Evolutionary conservation across 108 stramenopile species (phyloP).

Genomic region (Pseudonitzschia delicatissima): DNA sequence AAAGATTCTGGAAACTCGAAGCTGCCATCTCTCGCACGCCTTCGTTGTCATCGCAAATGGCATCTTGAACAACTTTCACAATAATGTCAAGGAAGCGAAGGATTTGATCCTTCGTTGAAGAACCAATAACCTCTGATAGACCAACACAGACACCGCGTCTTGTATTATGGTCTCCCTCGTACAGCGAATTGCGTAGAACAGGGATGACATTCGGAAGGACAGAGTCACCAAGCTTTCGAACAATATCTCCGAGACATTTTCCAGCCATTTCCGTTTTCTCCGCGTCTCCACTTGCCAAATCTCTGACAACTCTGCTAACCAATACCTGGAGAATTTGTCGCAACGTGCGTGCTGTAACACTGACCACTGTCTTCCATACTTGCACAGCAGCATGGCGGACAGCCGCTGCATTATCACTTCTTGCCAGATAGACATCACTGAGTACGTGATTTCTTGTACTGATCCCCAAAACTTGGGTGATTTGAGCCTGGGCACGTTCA

Average conservation of each 20-base stretch:
- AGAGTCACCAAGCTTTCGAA: constrained; percentile 95
- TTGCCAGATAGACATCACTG: constrained; percentile 89
- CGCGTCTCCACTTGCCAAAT: constrained; percentile 77
- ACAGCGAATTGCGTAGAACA: constrained; percentile 85
- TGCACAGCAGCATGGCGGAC: constrained; percentile 94
- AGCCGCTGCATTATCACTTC: constrained; percentile 85
- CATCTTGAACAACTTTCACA: constrained; percentile 92
- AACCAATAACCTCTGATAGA: constrained; percentile 89
- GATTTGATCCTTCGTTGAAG: constrained; percentile 89
- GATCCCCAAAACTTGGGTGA: constrained; percentile 83
- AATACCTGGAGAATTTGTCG: constrained; percentile 91
- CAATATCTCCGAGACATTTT: constrained; percentile 95
- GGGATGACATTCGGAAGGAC: constrained; percentile 96
- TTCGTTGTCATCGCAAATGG: constrained; percentile 87
- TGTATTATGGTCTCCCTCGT: constrained; percentile 73
- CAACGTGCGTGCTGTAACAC: constrained; percentile 91
- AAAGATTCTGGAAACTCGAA: constrained; percentile 92
- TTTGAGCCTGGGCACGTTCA: constrained; percentile 81
- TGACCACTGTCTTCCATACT: constrained; percentile 98
- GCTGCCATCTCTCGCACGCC: constrained; percentile 89
- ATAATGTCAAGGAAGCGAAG: constrained; percentile 88
- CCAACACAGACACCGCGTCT: constrained; percentile 96
- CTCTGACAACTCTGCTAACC: constrained; percentile 80
- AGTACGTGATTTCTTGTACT: constrained; percentile 82
- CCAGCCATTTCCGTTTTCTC: constrained; percentile 94